These are phyloP conservation scores for Phalaenopsis equestris DNA, from an alignment of 106 monocot species.

Conservation along the genomic window DNA sequence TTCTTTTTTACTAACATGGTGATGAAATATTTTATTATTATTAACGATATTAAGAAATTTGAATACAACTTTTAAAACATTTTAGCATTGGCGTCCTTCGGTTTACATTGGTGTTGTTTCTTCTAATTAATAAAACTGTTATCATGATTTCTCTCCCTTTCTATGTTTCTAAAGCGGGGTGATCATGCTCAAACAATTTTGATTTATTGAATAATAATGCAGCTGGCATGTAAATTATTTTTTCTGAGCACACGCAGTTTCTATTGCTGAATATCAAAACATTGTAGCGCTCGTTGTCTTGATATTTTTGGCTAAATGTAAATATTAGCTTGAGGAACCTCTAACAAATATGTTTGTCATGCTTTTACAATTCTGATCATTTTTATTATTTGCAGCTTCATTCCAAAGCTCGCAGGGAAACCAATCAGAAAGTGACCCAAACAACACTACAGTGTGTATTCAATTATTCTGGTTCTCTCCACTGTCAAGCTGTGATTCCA, in stretches of 20 bases:
- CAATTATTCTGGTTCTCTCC: not conserved
- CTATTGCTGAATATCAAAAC: not conserved
- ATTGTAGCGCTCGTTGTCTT: not conserved
- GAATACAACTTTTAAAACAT: too few species aligned
- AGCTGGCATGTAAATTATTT: not conserved
- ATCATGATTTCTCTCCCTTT: not conserved
- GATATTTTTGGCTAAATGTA: not conserved
- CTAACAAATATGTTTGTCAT: not conserved
- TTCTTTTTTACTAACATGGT: too few species aligned
- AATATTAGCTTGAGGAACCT: not conserved
- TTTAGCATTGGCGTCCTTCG: too few species aligned
- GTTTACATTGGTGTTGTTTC: not conserved
- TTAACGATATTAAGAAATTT: too few species aligned
- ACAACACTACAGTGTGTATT: constrained; percentile 41
- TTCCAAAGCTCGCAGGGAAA: constrained; percentile 22
- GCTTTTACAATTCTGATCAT: not conserved
- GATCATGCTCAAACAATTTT: not conserved
- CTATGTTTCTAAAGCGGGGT: not conserved
- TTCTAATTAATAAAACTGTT: not conserved
- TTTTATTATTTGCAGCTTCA: constrained; percentile 34
- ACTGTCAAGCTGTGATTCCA: not conserved
- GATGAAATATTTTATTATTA: too few species aligned
- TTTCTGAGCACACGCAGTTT: not conserved
- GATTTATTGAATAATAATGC: not conserved
- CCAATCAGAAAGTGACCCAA: constrained; percentile 33